These are phyloP conservation scores for Urochloa ruziziensis DNA, from an alignment of 176 grass and related monocot genomes.

Conservation along the genomic window DNA sequence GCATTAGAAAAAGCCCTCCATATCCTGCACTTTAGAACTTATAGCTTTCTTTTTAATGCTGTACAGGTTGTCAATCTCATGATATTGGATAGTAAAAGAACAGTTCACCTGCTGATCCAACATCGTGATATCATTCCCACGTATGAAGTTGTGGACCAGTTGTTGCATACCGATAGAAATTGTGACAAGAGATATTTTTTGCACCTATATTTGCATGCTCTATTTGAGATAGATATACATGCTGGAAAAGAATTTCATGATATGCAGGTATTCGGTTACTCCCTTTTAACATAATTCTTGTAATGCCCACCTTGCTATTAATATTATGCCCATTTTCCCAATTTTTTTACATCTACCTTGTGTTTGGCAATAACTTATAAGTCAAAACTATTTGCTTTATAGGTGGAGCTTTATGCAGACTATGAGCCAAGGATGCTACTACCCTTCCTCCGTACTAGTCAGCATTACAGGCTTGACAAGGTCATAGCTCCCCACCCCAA, in stretches of 20 bases:
- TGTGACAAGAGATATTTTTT: constrained; percentile 73
- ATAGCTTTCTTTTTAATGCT: not conserved
- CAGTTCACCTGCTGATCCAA: constrained; percentile 78
- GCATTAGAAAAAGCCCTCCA: not conserved
- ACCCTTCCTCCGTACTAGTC: constrained; percentile 91
- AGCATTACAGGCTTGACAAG: constrained; percentile 93
- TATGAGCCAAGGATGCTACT: constrained; percentile 82
- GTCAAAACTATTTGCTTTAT: constrained; percentile 16
- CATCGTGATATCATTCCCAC: constrained; percentile 78
- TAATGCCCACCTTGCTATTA: not conserved
- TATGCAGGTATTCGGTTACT: constrained; percentile 68
- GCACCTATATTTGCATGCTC: constrained; percentile 84
- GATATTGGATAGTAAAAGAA: constrained; percentile 78
- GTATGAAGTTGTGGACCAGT: constrained; percentile 75
- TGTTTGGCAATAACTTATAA: constrained; percentile 25
- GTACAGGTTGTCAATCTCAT: constrained; percentile 85
- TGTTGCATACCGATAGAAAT: constrained; percentile 64
- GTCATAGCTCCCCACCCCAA: constrained; percentile 27
- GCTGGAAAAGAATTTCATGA: constrained; percentile 93
- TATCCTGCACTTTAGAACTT: not conserved
- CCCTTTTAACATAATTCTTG: not conserved
- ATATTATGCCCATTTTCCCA: not conserved
- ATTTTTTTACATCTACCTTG: constrained; percentile 7
- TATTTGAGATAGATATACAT: constrained; percentile 89
- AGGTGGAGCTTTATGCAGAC: constrained; percentile 98